phyloP scores from a whole-genome alignment of 2,329 filamentous ascomycete genomes.

The Diplodia scrobiculata region DNA sequence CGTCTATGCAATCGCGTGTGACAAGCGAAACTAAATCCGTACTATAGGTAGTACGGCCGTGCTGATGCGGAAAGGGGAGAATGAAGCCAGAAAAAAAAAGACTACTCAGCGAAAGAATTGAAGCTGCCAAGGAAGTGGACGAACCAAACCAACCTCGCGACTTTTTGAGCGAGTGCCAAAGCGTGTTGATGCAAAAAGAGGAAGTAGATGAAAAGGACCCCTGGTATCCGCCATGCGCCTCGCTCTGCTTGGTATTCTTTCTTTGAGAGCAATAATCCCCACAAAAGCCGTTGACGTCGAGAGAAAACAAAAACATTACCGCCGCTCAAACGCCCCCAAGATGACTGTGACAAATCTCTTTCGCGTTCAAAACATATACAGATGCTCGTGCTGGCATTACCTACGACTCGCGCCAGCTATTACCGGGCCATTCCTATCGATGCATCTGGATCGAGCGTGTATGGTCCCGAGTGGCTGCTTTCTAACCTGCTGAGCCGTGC shows the following conservation, averaged over 20 bases:
- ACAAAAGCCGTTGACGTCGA: conserved; percentile 1
- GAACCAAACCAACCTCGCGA: conserved; percentile 6
- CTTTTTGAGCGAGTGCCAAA: conserved; percentile 23
- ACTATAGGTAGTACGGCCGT: conserved; percentile 3
- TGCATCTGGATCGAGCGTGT: not conserved
- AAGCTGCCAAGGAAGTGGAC: not conserved
- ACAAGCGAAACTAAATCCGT: conserved; percentile 24
- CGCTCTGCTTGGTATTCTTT: conserved; percentile 24
- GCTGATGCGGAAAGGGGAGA: conserved; percentile 7
- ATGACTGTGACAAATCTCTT: conserved; percentile 28
- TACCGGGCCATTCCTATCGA: conserved; percentile 20
- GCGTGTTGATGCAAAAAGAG: conserved; percentile 2
- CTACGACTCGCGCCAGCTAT: conserved; percentile 16
- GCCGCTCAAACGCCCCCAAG: conserved; percentile 21
- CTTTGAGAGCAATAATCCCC: conserved; percentile 24
- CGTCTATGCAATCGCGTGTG: conserved; percentile 12
- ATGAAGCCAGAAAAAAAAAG: not conserved
- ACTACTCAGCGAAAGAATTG: conserved; percentile 7
- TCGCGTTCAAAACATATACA: conserved; percentile 27
- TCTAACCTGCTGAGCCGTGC: conserved; percentile 83
- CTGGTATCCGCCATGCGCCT: conserved; percentile 25
- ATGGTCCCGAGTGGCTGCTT: conserved; percentile 51
- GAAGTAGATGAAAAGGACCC: conserved; percentile 6
- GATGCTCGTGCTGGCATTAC: conserved; percentile 27
- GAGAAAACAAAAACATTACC: conserved; percentile 19